phyloP scores from a whole-genome alignment of 2,329 filamentous ascomycete species.

The Botrytis galanthina region DNA sequence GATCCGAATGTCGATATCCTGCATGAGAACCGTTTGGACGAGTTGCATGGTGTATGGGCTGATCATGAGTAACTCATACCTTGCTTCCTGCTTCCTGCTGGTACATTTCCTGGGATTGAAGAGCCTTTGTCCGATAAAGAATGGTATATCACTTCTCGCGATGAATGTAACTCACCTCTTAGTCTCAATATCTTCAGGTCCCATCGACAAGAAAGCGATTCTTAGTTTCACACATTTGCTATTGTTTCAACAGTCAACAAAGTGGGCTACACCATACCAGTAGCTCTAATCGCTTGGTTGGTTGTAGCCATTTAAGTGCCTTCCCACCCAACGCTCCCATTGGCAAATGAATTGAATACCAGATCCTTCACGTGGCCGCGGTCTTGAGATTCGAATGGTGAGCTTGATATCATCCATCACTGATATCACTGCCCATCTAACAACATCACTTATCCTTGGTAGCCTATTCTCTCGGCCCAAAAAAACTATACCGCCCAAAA shows the following conservation, averaged over 20 bases:
- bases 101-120: constrained; percentile 51
- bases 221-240: not conserved
- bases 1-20: constrained; percentile 25
- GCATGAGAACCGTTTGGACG: constrained; percentile 24
- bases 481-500: not conserved
- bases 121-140: constrained; percentile 39
- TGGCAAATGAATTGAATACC: constrained; percentile 32
- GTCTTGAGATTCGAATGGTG: constrained; percentile 32
- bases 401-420: not conserved
- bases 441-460: not conserved
- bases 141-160: constrained; percentile 43
- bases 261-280: constrained; percentile 37
- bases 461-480: not conserved
- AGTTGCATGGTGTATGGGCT: not conserved
- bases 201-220: not conserved
- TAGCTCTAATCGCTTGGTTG: constrained; percentile 31
- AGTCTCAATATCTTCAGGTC: not conserved
- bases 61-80: not conserved
- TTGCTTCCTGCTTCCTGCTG: constrained; percentile 43
- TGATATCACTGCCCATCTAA: not conserved
- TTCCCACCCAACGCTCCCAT: constrained; percentile 29
- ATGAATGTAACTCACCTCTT: constrained; percentile 39
- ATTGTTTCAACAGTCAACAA: constrained; percentile 20
- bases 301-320: constrained; percentile 39
- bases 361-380: constrained; percentile 34